Percentiles rank a stretch among this genome's conserved stretches.
Conservation (phyloP, 2,329 filamentous ascomycete genomes). For the Lasiodiplodia theobromae region DNA sequence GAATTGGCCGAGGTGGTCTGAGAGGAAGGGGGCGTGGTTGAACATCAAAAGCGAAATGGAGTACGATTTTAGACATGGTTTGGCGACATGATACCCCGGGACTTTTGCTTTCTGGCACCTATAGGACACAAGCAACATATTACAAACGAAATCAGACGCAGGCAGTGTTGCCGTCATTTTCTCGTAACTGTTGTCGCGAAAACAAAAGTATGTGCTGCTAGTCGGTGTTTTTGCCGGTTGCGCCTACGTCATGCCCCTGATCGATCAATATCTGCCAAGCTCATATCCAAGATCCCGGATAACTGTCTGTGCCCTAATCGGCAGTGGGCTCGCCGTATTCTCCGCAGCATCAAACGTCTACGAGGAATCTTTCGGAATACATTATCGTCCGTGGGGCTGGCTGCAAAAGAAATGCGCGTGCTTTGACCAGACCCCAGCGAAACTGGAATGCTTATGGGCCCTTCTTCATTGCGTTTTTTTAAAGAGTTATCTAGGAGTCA, state of each 20-base stretch:
- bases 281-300: not conserved
- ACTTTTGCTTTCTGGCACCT: conserved; percentile 1
- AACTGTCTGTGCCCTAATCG: not conserved
- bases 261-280: conserved; percentile 6
- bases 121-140: not conserved
- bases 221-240: not conserved
- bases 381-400: conserved; percentile 12
- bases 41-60: not conserved
- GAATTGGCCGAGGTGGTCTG: conserved; percentile 12
- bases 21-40: conserved; percentile 22
- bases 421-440: not conserved
- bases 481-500: not conserved
- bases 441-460: not conserved
- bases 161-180: not conserved
- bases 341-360: not conserved
- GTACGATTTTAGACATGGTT: conserved; percentile 6
- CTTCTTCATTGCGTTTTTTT: too few species aligned
- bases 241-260: not conserved
- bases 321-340: not conserved
- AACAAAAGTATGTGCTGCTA: not conserved
- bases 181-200: not conserved
- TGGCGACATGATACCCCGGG: conserved; percentile 24
- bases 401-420: not conserved
- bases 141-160: not conserved
- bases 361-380: not conserved